Conservation (phyloP, 1,139 yeast genomes). For the Candida buenavistaensis region DNA sequence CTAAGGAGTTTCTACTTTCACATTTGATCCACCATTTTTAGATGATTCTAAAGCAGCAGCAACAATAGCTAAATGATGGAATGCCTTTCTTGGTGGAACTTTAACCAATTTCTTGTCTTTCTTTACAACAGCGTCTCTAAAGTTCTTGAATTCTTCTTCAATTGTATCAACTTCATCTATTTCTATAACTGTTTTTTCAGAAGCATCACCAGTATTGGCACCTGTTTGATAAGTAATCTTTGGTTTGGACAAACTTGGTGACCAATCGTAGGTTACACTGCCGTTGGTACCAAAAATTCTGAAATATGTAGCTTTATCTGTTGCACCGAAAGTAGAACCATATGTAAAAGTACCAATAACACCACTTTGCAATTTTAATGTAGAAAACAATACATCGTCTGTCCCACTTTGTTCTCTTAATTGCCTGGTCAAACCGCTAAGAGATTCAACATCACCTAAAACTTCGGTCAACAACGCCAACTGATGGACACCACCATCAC, state of each 20-base stretch:
- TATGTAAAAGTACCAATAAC: slow-evolving; percentile 86
- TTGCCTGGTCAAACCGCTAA: slow-evolving; percentile 75
- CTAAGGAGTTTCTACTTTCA: slow-evolving; percentile 42
- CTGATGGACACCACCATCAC: slow-evolving; percentile 97
- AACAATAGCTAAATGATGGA: slow-evolving; percentile 88
- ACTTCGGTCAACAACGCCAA: slow-evolving; percentile 80
- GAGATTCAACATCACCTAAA: slow-evolving; percentile 69
- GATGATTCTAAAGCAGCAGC: slow-evolving; percentile 82
- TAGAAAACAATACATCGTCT: slow-evolving; percentile 75
- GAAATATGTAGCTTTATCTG: slow-evolving; percentile 65
- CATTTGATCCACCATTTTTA: slow-evolving; percentile 55
- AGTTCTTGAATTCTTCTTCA: slow-evolving; percentile 68
- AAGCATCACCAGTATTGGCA: slow-evolving; percentile 42
- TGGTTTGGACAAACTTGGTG: slow-evolving; percentile 50
- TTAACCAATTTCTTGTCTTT: slow-evolving; percentile 61
- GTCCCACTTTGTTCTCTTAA: slow-evolving; percentile 74
- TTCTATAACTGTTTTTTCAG: slow-evolving; percentile 48
- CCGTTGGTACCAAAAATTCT: slow-evolving; percentile 79
- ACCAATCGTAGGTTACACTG: slow-evolving; percentile 62
- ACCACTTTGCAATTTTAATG: slow-evolving; percentile 60
- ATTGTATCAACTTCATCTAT: slow-evolving; percentile 55
- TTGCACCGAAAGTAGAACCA: slow-evolving; percentile 88
- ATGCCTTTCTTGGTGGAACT: slow-evolving; percentile 71
- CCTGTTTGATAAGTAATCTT: slow-evolving; percentile 51
- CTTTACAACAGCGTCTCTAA: slow-evolving; percentile 64